phyloP scores from a whole-genome alignment of 2,329 filamentous ascomycete species.

The Phyllosticta paracitricarpa region DNA sequence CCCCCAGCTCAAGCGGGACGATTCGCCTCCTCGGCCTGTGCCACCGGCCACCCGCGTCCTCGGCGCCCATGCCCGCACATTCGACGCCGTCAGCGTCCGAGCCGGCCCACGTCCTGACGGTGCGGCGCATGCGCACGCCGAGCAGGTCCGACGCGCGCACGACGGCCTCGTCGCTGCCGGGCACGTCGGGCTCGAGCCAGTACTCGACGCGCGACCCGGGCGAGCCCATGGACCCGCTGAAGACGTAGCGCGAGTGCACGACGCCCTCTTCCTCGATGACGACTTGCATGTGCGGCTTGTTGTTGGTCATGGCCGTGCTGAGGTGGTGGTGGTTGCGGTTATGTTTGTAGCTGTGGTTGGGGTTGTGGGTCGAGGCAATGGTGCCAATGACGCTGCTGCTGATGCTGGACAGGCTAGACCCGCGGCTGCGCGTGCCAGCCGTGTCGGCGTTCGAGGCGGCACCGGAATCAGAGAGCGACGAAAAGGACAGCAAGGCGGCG shows the following conservation, averaged over 20 bases:
- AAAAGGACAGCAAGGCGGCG: not conserved
- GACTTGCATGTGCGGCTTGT: conserved; percentile 51
- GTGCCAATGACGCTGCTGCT: not conserved
- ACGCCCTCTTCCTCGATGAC: conserved; percentile 44
- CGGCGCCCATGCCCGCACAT: not conserved
- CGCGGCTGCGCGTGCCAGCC: not conserved
- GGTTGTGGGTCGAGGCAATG: not conserved
- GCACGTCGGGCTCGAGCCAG: conserved; percentile 45
- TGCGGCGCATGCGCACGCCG: conserved; percentile 19
- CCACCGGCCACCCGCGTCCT: conserved; percentile 14
- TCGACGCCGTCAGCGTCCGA: not conserved
- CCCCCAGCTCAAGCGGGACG: conserved; percentile 8
- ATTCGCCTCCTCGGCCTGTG: conserved; percentile 17
- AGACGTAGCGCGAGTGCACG: conserved; percentile 31
- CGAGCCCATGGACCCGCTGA: conserved; percentile 49
- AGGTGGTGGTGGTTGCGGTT: conserved; percentile 24
- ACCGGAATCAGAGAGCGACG: not conserved
- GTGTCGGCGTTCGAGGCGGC: conserved; percentile 4
- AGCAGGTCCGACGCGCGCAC: conserved; percentile 44
- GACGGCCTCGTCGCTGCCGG: conserved; percentile 40
- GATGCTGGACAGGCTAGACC: not conserved
- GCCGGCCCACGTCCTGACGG: conserved; percentile 5
- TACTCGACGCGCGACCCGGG: conserved; percentile 52
- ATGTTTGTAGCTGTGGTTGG: not conserved
- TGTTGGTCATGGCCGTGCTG: conserved; percentile 16